Base-by-base conservation (phyloP, 352 stramenopile species). In the Pythium aquatile region DNA sequence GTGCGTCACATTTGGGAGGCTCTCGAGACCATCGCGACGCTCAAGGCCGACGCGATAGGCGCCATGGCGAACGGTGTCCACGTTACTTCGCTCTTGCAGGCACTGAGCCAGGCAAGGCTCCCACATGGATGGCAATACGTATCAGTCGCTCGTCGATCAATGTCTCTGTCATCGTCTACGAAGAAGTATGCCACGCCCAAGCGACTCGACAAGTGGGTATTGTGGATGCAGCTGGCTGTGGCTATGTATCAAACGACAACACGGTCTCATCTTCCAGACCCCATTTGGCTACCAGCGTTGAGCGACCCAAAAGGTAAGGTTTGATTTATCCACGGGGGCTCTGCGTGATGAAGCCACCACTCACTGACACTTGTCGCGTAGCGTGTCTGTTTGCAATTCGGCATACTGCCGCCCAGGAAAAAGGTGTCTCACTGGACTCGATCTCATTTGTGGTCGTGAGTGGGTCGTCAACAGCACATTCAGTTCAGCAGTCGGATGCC, bases 241-340 rank as follows among this genome's bases (percentile, higher is more conserved):
- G 29, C 2, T 6, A 62, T 69, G 9, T 65, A 63, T 28, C 59
- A 66, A n/a, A 9, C 14, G 5, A 30, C 58, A 7, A 33, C 53
- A 17, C 54, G 42, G 1, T 11, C 30, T 6, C 30, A 24, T 24
- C 5, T 65, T 6, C 49, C 55, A 14, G 59, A 65, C 5, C 6
- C 57, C 1, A 49, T 88, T 16, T 78, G 70, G 66, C 30, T 87
- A 20, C 72, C 77, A 60, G 76, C 69, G 5, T 49, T 88, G 37
- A 69, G 76, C 14, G 71, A 72, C 16, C 74, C 79, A 0, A 74
- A 74, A 79, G 79, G 78, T 87, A 71, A 10, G 65, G 3, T n/a
- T 28, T 17, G 11, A 30, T 14, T 35, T 2, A 20, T n/a, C 11
- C 47, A 52, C n/a, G 9, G 10, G 9, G 10, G 20, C 1, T 32